phyloP scores from a whole-genome alignment of 352 stramenopile species.

The Pythium rishiriense region DNA sequence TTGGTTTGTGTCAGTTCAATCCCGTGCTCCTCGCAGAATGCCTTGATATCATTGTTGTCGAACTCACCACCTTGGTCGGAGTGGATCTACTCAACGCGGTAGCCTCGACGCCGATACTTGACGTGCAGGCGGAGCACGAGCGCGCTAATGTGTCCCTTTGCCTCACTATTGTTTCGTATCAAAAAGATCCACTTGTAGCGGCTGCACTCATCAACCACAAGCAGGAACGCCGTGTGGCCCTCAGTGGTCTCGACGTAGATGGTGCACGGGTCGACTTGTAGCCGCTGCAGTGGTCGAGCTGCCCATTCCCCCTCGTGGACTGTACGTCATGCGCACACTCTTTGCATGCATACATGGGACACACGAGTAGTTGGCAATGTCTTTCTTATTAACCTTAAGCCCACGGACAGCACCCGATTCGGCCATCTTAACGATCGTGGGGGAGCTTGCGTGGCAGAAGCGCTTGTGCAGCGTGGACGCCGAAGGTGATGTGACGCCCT shows the following conservation, averaged over 20 bases:
- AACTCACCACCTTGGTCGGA: too few relatives aligned
- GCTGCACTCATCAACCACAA: constrained; percentile 24
- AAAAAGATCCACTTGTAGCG: constrained; percentile 29
- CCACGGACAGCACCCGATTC: background rate
- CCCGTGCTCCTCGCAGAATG: too few relatives aligned
- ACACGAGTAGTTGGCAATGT: background rate
- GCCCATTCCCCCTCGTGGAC: background rate
- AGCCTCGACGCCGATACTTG: background rate
- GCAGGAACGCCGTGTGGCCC: constrained; percentile 14
- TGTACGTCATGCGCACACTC: background rate
- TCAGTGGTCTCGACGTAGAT: background rate
- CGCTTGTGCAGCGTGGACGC: background rate
- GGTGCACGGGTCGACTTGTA: background rate
- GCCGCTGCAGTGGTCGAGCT: background rate
- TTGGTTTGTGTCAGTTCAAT: too few relatives aligned
- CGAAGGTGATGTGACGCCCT: background rate
- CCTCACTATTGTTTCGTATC: constrained; percentile 4
- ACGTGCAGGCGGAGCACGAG: background rate
- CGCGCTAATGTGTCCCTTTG: background rate
- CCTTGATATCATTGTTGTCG: too few relatives aligned
- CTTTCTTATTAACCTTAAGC: background rate
- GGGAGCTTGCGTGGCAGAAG: background rate
- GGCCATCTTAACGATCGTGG: background rate
- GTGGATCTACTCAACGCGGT: too few relatives aligned
- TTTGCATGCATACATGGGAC: background rate